Conservation (phyloP, 2,329 filamentous ascomycete species). For the Phyllosticta ampelicida region DNA sequence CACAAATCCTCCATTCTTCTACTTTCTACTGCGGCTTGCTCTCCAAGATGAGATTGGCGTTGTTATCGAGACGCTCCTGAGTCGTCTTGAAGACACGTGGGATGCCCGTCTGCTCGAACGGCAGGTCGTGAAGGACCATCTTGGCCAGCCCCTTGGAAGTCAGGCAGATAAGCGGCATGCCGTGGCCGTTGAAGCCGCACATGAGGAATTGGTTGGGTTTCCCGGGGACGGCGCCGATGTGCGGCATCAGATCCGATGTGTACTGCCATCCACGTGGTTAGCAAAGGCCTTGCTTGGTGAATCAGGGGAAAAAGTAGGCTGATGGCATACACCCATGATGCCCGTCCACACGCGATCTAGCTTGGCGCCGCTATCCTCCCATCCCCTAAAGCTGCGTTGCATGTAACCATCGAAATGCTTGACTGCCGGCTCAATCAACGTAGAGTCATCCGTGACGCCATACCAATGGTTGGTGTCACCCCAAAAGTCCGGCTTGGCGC, state of each 20-base stretch:
- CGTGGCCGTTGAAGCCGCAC: conserved; percentile 42
- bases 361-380: conserved; percentile 34
- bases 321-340: conserved; percentile 24
- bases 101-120: conserved; percentile 28
- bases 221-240: conserved; percentile 35
- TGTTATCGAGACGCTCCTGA: conserved; percentile 16
- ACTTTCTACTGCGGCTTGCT: conserved; percentile 4
- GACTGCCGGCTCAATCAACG: conserved; percentile 32
- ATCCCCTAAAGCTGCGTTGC: conserved; percentile 38
- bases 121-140: conserved; percentile 27
- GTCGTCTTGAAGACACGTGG: conserved; percentile 28
- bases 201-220: conserved; percentile 34
- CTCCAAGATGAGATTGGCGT: conserved; percentile 3
- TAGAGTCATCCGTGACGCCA: conserved; percentile 36
- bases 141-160: conserved; percentile 30
- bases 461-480: conserved; percentile 33
- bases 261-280: conserved; percentile 13
- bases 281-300: not conserved
- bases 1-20: too few species aligned
- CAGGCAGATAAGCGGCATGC: conserved; percentile 39
- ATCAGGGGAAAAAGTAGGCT: conserved; percentile 4
- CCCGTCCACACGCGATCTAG: conserved; percentile 34
- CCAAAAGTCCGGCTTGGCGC: conserved; percentile 28
- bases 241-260: conserved; percentile 32
- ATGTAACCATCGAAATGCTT: conserved; percentile 41